Conservation (phyloP, 495 filamentous ascomycete genomes). For the Hypoxylon crocopeplum region DNA sequence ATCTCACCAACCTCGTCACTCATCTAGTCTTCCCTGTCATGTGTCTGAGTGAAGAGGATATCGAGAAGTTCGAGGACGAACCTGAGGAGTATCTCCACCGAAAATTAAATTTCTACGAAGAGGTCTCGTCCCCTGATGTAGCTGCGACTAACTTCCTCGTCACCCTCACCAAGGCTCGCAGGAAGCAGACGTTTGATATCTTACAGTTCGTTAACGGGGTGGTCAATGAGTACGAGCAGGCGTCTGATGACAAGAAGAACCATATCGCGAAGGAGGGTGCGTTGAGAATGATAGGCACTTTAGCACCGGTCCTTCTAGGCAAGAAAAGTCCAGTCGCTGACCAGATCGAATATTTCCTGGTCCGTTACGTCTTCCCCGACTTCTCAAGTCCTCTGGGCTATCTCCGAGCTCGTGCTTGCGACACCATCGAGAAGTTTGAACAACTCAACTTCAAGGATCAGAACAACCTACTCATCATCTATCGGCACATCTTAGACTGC, state of each 20-base stretch:
- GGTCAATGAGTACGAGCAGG: slow-evolving; percentile 84
- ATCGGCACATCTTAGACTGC: slow-evolving; percentile 94
- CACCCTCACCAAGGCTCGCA: slow-evolving; percentile 89
- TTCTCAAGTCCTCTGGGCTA: slow-evolving; percentile 93
- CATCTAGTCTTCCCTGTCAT: slow-evolving; percentile 95
- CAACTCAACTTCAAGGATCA: slow-evolving; percentile 94
- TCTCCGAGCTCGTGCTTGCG: slow-evolving; percentile 92
- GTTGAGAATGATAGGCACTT: slow-evolving; percentile 93
- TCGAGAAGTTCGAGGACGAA: slow-evolving; percentile 92
- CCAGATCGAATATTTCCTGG: slow-evolving; percentile 98
- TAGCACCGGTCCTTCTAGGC: slow-evolving; percentile 90
- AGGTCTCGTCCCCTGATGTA: slow-evolving; percentile 93
- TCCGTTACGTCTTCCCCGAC: slow-evolving; percentile 97
- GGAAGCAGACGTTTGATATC: slow-evolving; percentile 94
- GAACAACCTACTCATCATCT: slow-evolving; percentile 92
- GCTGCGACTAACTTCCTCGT: slow-evolving; percentile 97
- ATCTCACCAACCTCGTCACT: slow-evolving; percentile 87
- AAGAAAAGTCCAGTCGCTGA: slow-evolving; percentile 98
- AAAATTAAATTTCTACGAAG: slow-evolving; percentile 97
- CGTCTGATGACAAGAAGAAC: slow-evolving; percentile 84
- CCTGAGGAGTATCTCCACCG: slow-evolving; percentile 96
- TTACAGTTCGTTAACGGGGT: slow-evolving; percentile 92
- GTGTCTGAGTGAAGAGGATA: slow-evolving; percentile 89
- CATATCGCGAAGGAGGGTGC: slow-evolving; percentile 96
- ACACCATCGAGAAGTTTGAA: slow-evolving; percentile 97